Conservation (phyloP, 768 basidiomycete genomes). For the Tremella fuciformis region DNA sequence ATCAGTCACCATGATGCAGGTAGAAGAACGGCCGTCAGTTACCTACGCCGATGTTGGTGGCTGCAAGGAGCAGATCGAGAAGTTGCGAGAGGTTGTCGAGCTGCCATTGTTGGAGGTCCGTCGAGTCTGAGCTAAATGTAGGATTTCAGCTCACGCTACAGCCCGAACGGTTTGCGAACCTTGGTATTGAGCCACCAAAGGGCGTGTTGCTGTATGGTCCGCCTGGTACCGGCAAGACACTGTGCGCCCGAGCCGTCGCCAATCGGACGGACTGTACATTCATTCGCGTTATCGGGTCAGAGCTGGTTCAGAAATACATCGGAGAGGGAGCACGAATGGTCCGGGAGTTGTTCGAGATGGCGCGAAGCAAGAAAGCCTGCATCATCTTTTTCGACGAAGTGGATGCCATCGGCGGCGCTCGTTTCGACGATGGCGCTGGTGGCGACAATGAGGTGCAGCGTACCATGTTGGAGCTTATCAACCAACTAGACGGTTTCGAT, state of each 20-base stretch:
- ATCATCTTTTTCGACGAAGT: conserved; percentile 99
- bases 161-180: conserved; percentile 98
- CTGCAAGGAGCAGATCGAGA: conserved; percentile 99
- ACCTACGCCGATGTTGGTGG: conserved; percentile 98
- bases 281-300: conserved; percentile 97
- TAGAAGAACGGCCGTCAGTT: conserved; percentile 96
- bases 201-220: conserved; percentile 88
- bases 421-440: conserved; percentile 97
- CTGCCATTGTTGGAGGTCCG: conserved; percentile 87
- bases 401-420: conserved; percentile 95
- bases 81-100: conserved; percentile 96
- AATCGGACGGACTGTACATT: conserved; percentile 99
- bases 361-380: conserved; percentile 95
- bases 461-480: conserved; percentile 98
- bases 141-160: conserved; percentile 51
- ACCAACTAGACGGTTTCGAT: conserved; percentile 98
- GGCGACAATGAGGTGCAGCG: conserved; percentile 99
- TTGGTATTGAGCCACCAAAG: conserved; percentile 98
- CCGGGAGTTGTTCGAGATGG: conserved; percentile 98
- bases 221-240: conserved; percentile 72
- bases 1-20: conserved; percentile 97
- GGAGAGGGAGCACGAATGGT: conserved; percentile 99
- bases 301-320: conserved; percentile 99
- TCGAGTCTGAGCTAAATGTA: no score
- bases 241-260: conserved; percentile 96